Conservation (phyloP, 2,329 filamentous ascomycete genomes). For the Ilyonectria sp. region DNA sequence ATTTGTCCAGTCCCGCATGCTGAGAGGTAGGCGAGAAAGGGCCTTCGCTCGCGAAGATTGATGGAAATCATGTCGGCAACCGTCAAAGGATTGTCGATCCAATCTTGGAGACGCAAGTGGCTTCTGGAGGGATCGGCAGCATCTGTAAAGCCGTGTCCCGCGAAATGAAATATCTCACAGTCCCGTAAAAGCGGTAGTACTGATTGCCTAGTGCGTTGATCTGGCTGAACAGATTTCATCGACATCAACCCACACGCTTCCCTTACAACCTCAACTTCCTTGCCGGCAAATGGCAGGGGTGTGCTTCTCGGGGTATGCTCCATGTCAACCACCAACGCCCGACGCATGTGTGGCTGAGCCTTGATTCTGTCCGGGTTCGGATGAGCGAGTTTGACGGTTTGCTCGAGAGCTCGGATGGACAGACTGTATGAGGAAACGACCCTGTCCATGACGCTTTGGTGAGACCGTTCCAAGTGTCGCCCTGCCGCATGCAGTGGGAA, state of each 20-base stretch:
- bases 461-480: conserved; percentile 38
- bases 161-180: conserved; percentile 59
- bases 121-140: conserved; percentile 25
- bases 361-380: neutral
- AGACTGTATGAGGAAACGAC: conserved; percentile 57
- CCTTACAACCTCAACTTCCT: conserved; percentile 37
- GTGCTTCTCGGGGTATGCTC: conserved; percentile 15
- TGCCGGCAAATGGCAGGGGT: conserved; percentile 33
- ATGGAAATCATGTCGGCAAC: too few relatives aligned
- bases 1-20: conserved; percentile 53
- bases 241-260: conserved; percentile 19
- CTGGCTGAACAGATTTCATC: conserved; percentile 7
- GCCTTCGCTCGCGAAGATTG: conserved; percentile 10
- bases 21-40: conserved; percentile 57
- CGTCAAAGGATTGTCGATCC: too few relatives aligned
- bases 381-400: conserved; percentile 27
- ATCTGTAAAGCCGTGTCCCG: conserved; percentile 52
- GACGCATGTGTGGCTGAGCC: too few relatives aligned
- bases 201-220: conserved; percentile 33
- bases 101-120: conserved; percentile 24
- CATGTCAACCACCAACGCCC: conserved; percentile 51
- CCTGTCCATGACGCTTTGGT: conserved; percentile 50
- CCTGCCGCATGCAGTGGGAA: conserved; percentile 55
- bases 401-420: conserved; percentile 52
- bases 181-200: conserved; percentile 42